These are phyloP conservation scores for Penicillium sp. DNA, from an alignment of 2,329 filamentous ascomycete species.

Conservation along the genomic window DNA sequence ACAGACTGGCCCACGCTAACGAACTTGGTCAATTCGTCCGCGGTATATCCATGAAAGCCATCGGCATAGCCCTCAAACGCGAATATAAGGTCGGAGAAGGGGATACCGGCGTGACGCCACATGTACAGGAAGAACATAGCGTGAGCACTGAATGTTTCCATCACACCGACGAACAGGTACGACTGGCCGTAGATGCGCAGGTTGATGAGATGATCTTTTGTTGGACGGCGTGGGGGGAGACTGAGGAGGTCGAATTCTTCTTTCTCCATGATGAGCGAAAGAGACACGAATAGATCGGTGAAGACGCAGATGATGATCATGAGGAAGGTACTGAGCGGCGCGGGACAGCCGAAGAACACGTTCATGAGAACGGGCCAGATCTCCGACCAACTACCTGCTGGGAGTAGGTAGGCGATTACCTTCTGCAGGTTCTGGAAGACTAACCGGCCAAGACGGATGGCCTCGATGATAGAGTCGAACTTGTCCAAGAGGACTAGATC, in stretches of 20 bases:
- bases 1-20: constrained; percentile 52
- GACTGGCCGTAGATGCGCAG: constrained; percentile 52
- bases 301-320: constrained; percentile 61
- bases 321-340: constrained; percentile 52
- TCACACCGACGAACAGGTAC: constrained; percentile 53
- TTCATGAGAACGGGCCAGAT: constrained; percentile 58
- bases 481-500: constrained; percentile 39
- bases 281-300: constrained; percentile 52
- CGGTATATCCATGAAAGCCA: constrained; percentile 51
- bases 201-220: constrained; percentile 53
- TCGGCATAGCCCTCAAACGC: constrained; percentile 49
- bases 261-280: constrained; percentile 56
- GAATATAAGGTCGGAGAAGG: constrained; percentile 50
- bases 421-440: constrained; percentile 40
- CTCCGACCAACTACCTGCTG: constrained; percentile 55
- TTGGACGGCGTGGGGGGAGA: constrained; percentile 51
- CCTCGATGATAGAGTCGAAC: constrained; percentile 36
- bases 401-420: constrained; percentile 46
- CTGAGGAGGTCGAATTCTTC: constrained; percentile 54
- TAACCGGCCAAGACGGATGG: constrained; percentile 32
- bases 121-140: constrained; percentile 57
- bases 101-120: constrained; percentile 49
- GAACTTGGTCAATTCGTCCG: constrained; percentile 47
- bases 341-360: constrained; percentile 55
- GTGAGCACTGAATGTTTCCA: constrained; percentile 52